Conservation (phyloP, 139 green algal genomes). For the Dunaliella primolecta region DNA sequence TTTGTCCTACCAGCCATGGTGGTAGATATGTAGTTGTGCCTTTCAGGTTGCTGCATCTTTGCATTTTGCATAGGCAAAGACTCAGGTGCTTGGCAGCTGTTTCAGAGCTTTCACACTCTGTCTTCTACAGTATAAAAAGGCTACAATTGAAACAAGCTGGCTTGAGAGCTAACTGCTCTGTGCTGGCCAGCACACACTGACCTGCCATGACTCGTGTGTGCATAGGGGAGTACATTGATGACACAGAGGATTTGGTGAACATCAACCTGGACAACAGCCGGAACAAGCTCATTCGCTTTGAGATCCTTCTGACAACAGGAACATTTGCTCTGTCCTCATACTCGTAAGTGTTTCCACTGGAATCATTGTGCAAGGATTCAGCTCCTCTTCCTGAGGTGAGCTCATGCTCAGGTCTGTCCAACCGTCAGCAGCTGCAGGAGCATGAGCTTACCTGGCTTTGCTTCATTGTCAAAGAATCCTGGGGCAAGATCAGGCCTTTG, state of each 20-base stretch:
- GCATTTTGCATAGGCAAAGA: no score
- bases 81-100: no score
- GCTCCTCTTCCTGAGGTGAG: not conserved
- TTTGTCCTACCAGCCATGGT: no score
- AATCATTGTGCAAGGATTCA: not conserved
- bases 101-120: no score
- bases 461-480: not conserved
- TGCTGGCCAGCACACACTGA: no score
- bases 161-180: no score
- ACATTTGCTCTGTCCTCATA: slow-evolving; percentile 70
- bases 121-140: no score
- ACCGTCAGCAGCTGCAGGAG: not conserved
- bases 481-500: no score
- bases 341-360: slow-evolving; percentile 23
- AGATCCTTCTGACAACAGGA: slow-evolving; percentile 58
- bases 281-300: slow-evolving; percentile 76
- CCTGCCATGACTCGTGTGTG: not conserved
- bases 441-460: not conserved
- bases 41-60: no score
- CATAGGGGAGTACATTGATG: slow-evolving; percentile 88
- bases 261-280: slow-evolving; percentile 90
- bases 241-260: slow-evolving; percentile 96
- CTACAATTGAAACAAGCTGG: no score
- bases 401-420: not conserved
- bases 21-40: no score